Conservation (phyloP, 768 basidiomycete genomes). For the Leccinum imitatum region DNA sequence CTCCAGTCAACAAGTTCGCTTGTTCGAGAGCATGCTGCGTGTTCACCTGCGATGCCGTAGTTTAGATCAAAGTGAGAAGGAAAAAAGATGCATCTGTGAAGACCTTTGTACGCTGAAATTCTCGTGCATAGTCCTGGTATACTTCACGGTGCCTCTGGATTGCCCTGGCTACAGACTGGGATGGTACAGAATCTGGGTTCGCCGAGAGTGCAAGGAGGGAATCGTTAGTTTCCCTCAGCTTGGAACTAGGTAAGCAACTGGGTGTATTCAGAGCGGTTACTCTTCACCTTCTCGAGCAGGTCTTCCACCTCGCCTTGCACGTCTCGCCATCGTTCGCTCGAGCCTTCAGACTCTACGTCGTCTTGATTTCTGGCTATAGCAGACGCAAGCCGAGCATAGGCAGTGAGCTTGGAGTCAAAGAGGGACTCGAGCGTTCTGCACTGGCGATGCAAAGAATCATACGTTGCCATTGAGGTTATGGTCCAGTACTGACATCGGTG, state of each 20-base stretch:
- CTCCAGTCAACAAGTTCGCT: conserved; percentile 84
- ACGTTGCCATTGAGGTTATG: conserved; percentile 56
- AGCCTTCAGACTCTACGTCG: conserved; percentile 70
- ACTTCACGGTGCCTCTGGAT: conserved; percentile 91
- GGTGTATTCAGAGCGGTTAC: conserved; percentile 1
- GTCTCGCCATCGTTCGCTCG: conserved; percentile 74
- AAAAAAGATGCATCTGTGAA: background rate
- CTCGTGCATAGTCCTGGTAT: conserved; percentile 81
- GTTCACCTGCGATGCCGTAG: conserved; percentile 55
- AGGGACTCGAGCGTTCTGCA: conserved; percentile 92
- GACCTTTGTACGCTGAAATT: conserved; percentile 86
- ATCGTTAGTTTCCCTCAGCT: conserved; percentile 89
- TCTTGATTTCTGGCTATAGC: conserved; percentile 50
- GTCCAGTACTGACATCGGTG: conserved; percentile 6
- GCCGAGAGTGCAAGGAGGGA: conserved; percentile 68
- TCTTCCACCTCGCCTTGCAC: conserved; percentile 87
- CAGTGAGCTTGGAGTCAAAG: conserved; percentile 86
- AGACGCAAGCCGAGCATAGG: conserved; percentile 85
- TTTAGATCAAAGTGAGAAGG: conserved; percentile 1
- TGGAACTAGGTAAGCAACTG: conserved; percentile 17
- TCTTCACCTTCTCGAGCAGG: conserved; percentile 74
- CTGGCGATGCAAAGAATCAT: conserved; percentile 88
- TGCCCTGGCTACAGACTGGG: conserved; percentile 82
- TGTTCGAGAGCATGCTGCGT: conserved; percentile 82
- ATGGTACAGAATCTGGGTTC: conserved; percentile 62